Base-by-base conservation (phyloP, 768 basidiomycete genomes). In the Suillus sp. region DNA sequence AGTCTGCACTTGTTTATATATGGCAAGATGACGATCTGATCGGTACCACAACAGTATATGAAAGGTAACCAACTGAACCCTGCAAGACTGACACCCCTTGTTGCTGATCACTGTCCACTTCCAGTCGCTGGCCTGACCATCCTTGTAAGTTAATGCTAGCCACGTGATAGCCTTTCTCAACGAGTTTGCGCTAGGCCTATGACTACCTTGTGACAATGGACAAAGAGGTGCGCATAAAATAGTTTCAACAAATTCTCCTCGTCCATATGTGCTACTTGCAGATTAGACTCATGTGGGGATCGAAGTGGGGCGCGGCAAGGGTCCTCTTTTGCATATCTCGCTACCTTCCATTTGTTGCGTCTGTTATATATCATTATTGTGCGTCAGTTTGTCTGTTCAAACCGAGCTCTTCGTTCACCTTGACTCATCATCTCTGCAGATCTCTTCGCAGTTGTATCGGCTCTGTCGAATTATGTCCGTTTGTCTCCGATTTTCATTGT, bases 251-350 rank as follows among this genome's bases (percentile, higher is more conserved):
- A 25, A 14, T 3, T 1, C 16, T 9, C 56, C 32, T 43, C 22
- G 16, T 59, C 30, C 38, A 60, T 16, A 61, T 8, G 60, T 30
- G n/a, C 35, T 11, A 16, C 20, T 4, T 50, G 38, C 35, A 62
- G 61, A 40, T 62, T 22, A 56, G n/a, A 32, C 38, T 62, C 35
- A 40, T 62, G 37, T 43, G 56, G 57, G 61, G 56, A 11, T 42
- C 35, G 20, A 57, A 59, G 30, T 62, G 55, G 61, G 35, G 62
- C 40, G 18, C 18, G 11, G 42, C 42, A 47, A 42, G 57, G 42
- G 22, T 35, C 3, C 55, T 62, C 38, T 62, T 62, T 27, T 62
- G 40, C 57, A 16, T 62, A 9, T 40, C 61, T 30, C 42, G 57
- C 43, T 47, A 59, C 32, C 62, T 47, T 27, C 62, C 62, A 9